phyloP scores from a whole-genome alignment of 176 grass and related monocot genomes.

The Musa itinerans region DNA sequence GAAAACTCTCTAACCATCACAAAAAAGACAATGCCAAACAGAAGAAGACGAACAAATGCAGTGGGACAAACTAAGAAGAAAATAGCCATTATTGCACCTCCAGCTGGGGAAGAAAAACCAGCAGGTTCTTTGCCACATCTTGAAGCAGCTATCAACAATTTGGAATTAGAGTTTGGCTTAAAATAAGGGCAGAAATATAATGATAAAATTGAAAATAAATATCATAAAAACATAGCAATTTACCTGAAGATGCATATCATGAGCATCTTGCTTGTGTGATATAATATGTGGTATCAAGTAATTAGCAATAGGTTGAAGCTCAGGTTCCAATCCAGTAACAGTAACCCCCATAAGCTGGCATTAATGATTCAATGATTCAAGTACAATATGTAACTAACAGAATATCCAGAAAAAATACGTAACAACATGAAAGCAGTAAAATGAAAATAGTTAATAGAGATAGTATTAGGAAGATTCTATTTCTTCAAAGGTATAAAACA shows the following conservation, averaged over 20 bases:
- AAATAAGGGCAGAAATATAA: background rate
- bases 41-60: background rate
- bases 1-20: background rate
- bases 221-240: constrained; percentile 7
- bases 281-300: constrained; percentile 71
- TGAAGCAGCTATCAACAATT: constrained; percentile 65
- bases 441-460: background rate
- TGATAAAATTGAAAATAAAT: constrained; percentile 3
- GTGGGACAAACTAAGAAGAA: background rate
- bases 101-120: constrained; percentile 73
- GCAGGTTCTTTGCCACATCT: constrained; percentile 57
- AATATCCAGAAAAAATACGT: background rate
- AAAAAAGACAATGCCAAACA: constrained; percentile 6
- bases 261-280: constrained; percentile 57
- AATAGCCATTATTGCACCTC: constrained; percentile 46
- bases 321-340: constrained; percentile 82
- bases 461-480: background rate
- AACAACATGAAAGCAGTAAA: constrained; percentile 1
- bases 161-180: constrained; percentile 28
- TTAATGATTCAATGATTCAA: constrained; percentile 2
- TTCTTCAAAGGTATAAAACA: background rate
- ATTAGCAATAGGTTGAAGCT: constrained; percentile 71
- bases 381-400: constrained; percentile 9
- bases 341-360: constrained; percentile 69
- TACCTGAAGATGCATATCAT: constrained; percentile 90